Evolutionary conservation across 371 early-diverging fungal species (phyloP).

Genomic region (Synchytrium microbalum): DNA sequence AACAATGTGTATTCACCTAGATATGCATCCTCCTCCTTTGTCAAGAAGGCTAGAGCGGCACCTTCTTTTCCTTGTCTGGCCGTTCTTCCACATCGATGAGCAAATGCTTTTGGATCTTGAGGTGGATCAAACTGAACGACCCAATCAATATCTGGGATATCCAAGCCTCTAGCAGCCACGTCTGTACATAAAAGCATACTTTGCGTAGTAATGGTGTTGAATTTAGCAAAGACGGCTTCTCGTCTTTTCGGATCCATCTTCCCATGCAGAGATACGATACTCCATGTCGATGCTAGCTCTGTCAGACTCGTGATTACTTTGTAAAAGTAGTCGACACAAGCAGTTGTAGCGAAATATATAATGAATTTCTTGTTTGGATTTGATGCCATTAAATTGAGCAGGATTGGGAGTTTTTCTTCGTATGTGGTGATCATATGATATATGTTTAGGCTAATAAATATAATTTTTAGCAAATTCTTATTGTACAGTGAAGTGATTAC

Average conservation of each 20-base stretch:
- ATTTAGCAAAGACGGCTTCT: slow-evolving; percentile 31
- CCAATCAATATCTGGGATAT: slow-evolving; percentile 93
- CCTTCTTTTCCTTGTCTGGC: slow-evolving; percentile 89
- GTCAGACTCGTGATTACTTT: slow-evolving; percentile 37
- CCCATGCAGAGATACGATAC: slow-evolving; percentile 69
- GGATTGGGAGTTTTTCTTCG: no score
- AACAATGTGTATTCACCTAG: slow-evolving; percentile 39
- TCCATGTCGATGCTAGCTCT: slow-evolving; percentile 1
- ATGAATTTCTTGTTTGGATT: slow-evolving; percentile 70
- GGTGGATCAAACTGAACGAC: slow-evolving; percentile 96
- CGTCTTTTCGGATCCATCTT: slow-evolving; percentile 86
- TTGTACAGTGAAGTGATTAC: no score
- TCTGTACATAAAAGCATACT: slow-evolving; percentile 87
- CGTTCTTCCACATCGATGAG: slow-evolving; percentile 98
- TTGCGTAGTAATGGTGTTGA: slow-evolving; percentile 28
- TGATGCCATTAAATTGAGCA: no score
- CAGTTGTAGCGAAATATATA: slow-evolving; percentile 90
- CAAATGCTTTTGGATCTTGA: slow-evolving; percentile 90
- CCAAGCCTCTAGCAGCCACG: slow-evolving; percentile 96
- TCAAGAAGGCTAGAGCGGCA: slow-evolving; percentile 74
- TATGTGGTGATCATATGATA: no score
- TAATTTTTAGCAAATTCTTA: no score
- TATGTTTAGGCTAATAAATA: no score
- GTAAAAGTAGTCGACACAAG: slow-evolving; percentile 89
- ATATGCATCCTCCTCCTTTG: slow-evolving; percentile 78